A percentile compares a stretch with the other conserved stretches of the same genome.
These are phyloP conservation scores for Glycine soja DNA, from an alignment of 306 rosid species.

Conservation along the genomic window DNA sequence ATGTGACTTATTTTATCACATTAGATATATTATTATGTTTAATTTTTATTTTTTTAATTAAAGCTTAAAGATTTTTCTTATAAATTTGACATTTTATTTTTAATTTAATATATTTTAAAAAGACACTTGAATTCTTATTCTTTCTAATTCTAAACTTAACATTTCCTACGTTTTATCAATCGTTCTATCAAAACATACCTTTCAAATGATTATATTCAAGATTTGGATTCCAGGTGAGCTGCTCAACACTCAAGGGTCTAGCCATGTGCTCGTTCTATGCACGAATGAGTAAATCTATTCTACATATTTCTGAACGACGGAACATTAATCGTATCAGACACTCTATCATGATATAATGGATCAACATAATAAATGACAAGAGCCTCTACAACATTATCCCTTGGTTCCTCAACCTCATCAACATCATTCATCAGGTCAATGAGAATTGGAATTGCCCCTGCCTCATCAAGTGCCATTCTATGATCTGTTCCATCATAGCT, in stretches of 20 bases:
- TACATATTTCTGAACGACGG: constrained; percentile 57
- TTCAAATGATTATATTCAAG: constrained; percentile 41
- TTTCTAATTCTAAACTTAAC: no score
- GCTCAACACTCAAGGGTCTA: constrained; percentile 51
- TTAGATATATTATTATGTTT: no score
- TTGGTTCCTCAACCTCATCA: constrained; percentile 50
- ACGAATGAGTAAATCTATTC: constrained; percentile 43
- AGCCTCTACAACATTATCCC: constrained; percentile 61
- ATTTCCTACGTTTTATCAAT: no score
- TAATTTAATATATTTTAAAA: no score
- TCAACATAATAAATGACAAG: constrained; percentile 55
- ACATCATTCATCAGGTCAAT: constrained; percentile 46
- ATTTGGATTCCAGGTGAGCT: constrained; percentile 45
- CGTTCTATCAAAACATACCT: constrained; percentile 8
- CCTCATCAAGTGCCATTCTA: constrained; percentile 57
- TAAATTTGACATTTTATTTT: no score
- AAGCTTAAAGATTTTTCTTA: no score
- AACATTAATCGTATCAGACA: constrained; percentile 50
- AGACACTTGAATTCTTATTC: no score
- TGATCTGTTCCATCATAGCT: constrained; percentile 48
- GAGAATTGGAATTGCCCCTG: constrained; percentile 57
- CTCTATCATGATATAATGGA: constrained; percentile 45
- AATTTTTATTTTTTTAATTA: no score
- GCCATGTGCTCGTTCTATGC: constrained; percentile 47
- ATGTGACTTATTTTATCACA: no score